These are phyloP conservation scores for Scheffersomyces coipomensis DNA, from an alignment of 805 yeast species.

Conservation along the genomic window DNA sequence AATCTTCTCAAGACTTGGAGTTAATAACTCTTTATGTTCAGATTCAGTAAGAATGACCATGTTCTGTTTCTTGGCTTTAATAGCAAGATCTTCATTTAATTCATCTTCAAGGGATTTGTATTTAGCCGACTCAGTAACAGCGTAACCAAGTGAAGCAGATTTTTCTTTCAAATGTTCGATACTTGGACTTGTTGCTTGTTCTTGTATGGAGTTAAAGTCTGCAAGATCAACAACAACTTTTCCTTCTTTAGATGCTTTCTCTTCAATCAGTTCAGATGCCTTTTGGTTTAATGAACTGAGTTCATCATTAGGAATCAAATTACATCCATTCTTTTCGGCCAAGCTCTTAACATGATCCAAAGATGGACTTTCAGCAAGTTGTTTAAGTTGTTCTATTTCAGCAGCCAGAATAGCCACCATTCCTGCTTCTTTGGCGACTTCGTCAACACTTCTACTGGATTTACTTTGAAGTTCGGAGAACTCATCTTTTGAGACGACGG, in stretches of 20 bases:
- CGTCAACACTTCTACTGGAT: conserved; percentile 5
- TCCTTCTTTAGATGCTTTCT: background rate
- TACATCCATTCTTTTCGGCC: conserved; percentile 13
- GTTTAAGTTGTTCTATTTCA: conserved; percentile 9
- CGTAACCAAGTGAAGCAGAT: conserved; percentile 13
- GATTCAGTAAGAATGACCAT: conserved; percentile 2
- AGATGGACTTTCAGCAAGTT: conserved; percentile 15
- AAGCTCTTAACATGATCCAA: conserved; percentile 16
- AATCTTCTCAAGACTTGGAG: conserved; percentile 20
- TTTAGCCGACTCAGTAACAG: conserved; percentile 9
- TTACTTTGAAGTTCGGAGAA: conserved; percentile 13
- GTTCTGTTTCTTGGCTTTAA: background rate
- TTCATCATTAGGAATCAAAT: conserved; percentile 10
- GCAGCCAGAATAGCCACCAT: conserved; percentile 5
- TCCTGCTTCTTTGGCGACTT: conserved; percentile 7
- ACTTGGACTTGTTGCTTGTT: conserved; percentile 6
- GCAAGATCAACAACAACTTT: conserved; percentile 5
- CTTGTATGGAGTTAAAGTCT: conserved; percentile 6
- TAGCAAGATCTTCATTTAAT: background rate
- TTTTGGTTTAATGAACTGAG: background rate
- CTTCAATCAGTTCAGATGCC: background rate
- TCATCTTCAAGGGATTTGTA: background rate
- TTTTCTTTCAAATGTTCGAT: conserved; percentile 24
- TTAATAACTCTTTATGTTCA: background rate
- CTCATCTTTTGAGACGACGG: conserved; percentile 10